Evolutionary conservation across 768 basidiomycete species (phyloP), one percentile per base, ranked within the genome.

Genomic region (Coprinellus micaceus): DNA sequence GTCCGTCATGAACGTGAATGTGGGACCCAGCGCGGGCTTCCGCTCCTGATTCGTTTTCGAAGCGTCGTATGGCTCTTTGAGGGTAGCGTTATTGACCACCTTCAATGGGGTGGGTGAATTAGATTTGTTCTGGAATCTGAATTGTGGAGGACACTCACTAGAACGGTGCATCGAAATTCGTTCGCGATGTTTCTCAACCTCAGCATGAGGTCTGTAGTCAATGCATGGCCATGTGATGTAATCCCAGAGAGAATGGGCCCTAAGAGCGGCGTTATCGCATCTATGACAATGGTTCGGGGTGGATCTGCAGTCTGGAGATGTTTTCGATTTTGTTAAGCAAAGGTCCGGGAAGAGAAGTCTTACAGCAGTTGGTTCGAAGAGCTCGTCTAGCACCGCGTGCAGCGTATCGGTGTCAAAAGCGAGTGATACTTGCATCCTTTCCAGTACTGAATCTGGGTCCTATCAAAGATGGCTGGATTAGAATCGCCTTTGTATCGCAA

Each of bases 11-110:
- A 82, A 88, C 6, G 84, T 74, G 58, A 91, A 92, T 1, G 88
- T 85, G 1, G 89, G 84, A 0, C 89, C 90, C 13, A 92, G 74
- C 0, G 88, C 86, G 4, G 89, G 88, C 63, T 88, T 90, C 55
- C 81, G 74, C 7, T 66, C 71, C 24, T 59, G 49, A 5, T 53
- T 57, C 21, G 60, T 49, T 58, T 26, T 39, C 58, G 49, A 17
- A 71, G 54, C 60, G 56, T 60, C 60, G 55, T 46, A 57, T 24
- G 59, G 52, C 26, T 57, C 48, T 29, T 57, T 64, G 45, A 62
- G 63, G 6, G 81, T 77, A 0, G 84, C 77, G 56, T 77, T 76
- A 58, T 91, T 90, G 43, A 87, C 71, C 7, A 88, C 76, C 89
- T 91, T 54, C 25, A 15, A 22, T 17, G 33, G 19, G 47, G 22